phyloP scores from a whole-genome alignment of 257 asterid species.

The Cordia subcordata region DNA sequence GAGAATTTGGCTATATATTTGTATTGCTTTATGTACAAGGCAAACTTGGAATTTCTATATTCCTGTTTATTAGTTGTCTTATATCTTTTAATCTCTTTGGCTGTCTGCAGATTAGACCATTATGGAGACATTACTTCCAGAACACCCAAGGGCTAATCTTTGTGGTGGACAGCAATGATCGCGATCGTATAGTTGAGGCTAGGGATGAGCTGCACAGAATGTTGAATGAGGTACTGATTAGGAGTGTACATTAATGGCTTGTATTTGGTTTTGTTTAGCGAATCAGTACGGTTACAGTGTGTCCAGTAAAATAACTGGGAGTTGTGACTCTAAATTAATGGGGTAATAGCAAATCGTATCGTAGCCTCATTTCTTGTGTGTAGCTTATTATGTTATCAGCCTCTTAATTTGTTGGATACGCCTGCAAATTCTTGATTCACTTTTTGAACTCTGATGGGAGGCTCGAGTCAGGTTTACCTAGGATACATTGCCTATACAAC shows the following conservation, averaged over 20 bases:
- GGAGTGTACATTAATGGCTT: not conserved
- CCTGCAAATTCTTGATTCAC: no score
- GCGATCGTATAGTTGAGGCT: conserved; percentile 88
- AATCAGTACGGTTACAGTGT: not conserved
- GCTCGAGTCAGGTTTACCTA: not conserved
- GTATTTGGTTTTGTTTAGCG: no score
- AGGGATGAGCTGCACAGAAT: conserved; percentile 82
- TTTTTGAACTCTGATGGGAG: no score
- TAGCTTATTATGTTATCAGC: no score
- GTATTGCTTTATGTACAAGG: no score
- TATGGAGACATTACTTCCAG: conserved; percentile 88
- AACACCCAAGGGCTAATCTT: conserved; percentile 82
- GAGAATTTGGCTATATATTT: no score
- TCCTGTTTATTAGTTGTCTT: no score
- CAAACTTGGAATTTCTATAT: no score
- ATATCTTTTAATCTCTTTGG: not conserved
- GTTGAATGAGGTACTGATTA: conserved; percentile 61
- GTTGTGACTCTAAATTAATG: not conserved
- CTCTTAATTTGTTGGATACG: no score
- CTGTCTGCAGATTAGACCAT: conserved; percentile 61
- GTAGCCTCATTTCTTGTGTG: no score
- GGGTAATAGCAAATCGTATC: no score
- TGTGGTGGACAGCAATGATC: conserved; percentile 79
- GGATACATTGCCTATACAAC: not conserved
- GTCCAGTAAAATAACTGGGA: not conserved